Conservation (phyloP, 2,329 filamentous ascomycete genomes). For the Cordyceps fumosorosea region DNA sequence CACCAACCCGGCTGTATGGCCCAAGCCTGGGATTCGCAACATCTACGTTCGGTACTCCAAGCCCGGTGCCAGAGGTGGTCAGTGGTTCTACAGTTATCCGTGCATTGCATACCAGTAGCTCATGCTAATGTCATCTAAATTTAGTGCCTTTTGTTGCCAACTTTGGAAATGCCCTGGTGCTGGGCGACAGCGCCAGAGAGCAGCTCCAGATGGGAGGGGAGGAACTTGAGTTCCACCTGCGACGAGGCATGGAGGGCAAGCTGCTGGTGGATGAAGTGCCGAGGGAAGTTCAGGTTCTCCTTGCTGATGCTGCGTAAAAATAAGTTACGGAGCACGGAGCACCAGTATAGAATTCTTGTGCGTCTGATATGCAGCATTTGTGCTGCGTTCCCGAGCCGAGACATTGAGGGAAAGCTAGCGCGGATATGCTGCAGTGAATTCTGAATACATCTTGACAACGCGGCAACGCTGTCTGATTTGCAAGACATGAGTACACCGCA, state of each 20-base stretch:
- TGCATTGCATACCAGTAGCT: no score
- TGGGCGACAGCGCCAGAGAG: not conserved
- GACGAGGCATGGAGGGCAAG: not conserved
- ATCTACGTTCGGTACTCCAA: not conserved
- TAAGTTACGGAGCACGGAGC: not conserved
- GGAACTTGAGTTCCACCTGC: not conserved
- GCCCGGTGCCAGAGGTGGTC: not conserved
- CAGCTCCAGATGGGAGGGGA: not conserved
- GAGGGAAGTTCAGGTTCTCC: not conserved
- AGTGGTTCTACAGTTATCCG: not conserved
- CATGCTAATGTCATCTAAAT: not conserved
- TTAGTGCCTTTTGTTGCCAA: not conserved
- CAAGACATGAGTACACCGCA: no score
- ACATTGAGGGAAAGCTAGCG: no score
- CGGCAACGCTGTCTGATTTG: no score
- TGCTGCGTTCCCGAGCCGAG: no score
- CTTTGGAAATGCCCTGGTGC: not conserved
- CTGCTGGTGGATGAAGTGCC: not conserved
- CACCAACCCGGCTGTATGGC: slow-evolving; percentile 1
- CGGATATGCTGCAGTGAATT: no score
- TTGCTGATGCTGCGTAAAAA: not conserved
- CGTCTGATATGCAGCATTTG: no score
- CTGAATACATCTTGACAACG: no score
- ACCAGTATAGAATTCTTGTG: no score
- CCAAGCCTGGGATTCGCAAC: not conserved